Percentiles rank a stretch among this genome's conserved stretches.
Conservation (phyloP, 306 rosid species). For the Abrus pulchellus region DNA sequence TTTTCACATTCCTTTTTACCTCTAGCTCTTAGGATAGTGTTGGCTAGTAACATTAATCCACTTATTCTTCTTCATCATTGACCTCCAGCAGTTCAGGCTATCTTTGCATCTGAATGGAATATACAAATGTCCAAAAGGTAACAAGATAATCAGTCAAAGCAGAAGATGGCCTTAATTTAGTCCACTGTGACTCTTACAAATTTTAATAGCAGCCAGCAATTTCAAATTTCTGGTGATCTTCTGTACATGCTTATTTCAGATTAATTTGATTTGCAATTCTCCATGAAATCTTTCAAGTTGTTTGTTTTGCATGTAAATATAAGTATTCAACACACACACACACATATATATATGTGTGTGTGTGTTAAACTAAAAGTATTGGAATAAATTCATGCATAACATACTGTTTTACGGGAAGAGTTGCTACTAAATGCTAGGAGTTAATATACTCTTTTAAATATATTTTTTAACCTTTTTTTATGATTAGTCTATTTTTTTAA, state of each 20-base stretch:
- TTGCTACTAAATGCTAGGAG: too few species aligned
- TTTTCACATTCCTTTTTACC: slow-evolving; percentile 14
- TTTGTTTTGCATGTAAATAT: neutral
- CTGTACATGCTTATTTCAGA: neutral
- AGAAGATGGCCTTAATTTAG: neutral
- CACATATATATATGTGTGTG: neutral
- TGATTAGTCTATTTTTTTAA: too few species aligned
- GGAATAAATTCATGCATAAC: neutral
- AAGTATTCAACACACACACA: slow-evolving; percentile 3
- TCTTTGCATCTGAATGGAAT: slow-evolving; percentile 31
- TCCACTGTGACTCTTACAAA: neutral
- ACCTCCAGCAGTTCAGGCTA: slow-evolving; percentile 21
- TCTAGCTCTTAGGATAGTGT: slow-evolving; percentile 4
- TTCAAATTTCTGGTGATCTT: slow-evolving; percentile 5
- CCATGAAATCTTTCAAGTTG: neutral
- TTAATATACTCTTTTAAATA: too few species aligned
- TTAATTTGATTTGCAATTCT: neutral
- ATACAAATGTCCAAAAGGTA: neutral
- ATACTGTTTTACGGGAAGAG: neutral
- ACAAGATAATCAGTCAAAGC: neutral
- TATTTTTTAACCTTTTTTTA: too few species aligned
- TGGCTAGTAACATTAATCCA: neutral
- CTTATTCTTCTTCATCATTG: slow-evolving; percentile 36
- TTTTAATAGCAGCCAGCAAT: neutral
- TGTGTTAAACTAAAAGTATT: neutral